Base-by-base conservation (phyloP, 1,284 basidiomycete species). In the Vanrija sp. region DNA sequence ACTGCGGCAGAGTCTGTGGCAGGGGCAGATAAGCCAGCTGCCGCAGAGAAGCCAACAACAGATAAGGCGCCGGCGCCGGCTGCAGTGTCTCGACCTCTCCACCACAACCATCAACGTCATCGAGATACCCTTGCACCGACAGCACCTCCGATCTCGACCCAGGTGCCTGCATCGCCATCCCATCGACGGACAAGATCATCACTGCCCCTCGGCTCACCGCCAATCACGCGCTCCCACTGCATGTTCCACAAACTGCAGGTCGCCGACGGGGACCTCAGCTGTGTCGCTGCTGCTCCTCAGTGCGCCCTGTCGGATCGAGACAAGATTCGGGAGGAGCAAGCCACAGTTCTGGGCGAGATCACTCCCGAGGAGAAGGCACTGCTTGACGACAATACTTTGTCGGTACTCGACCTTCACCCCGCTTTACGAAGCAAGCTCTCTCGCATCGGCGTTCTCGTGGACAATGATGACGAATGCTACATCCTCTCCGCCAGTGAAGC, bases 381-480 rank as follows among this genome's bases (percentile, higher is more conserved):
- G 52, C 49, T 16, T 38, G 34, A 1, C 45, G 56, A n/a, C 55
- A 53, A 19, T 58, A 65, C 34, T 52, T 52, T 7, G 54, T 62
- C 19, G 59, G 62, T 9, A 18, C 56, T 26, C 53, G 60, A 14
- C 48, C 49, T 72, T 5, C 62, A 63, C 14, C 64, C 67, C n/a
- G 54, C 25, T 1, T 49, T 74, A 12, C 52, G 52, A 4, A 54
- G 60, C 2, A 67, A 70, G 53, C 55, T 71, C 0, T 58, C 66
- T 34, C 65, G 69, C 16, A 60, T 74, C 5, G 72, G 72, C 3
- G 44, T 56, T 1, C 51, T 51, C 16, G 57, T 73, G 8, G 62
- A 70, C 39, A 62, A 72, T 25, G 67, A 68, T 21, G 68, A 66
- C 3, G 63, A 67, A 40, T 67, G 66, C 34, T 68, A 62, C 52